Base-by-base conservation (phyloP, 2,329 filamentous ascomycete species). In the Colletotrichum orchidophilum region DNA sequence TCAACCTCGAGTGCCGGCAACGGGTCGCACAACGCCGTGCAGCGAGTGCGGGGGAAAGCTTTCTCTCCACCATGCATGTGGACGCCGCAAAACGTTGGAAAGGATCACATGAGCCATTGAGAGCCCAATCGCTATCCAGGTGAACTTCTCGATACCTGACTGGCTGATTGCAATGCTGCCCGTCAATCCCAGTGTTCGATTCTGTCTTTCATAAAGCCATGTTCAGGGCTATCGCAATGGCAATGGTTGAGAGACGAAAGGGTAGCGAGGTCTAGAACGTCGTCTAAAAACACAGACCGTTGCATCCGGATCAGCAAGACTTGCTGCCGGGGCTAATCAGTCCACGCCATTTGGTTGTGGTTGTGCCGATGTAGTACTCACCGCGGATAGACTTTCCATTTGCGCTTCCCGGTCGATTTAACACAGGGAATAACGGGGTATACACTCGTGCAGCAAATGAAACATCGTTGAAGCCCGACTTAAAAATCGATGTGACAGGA, bases 371-470 rank as follows among this genome's bases (percentile, higher is more conserved):
- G 63, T 67, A 49, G 57, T 57, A 70, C 57, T 52, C 55, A 57
- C 31, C 63, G 29, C 57, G 67, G 57, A 58, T 67, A 70, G 49
- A 62, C 63, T 67, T 70, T 62, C 63, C 26, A 62, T 67, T 57
- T 39, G 55, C 55, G 50, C 49, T 70, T 42, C 49, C 21, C 13
- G 26, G 24, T 42, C 24, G 31, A 57, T 15, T 9, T 50, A 18
- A 26, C 11, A 21, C 39, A 65, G 27, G 49, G 27, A 61, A 50
- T 24, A 62, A 26, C 50, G 13, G 13, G 29, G 63, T 33, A n/a
- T 42, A 18, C 29, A 58, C 27, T 39, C 12, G 42, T 52, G 62
- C 50, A 42, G 57, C 18, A 57, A 42, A 52, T 46, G 67, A 58
- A 70, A 58, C 63, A 31, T 26, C 42, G 63, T 70, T 62, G 67